Evolutionary conservation across 2,329 filamentous ascomycete genomes (phyloP), one percentile per base, ranked within the genome.

Genomic region (Lasiodiplodia theobromae): DNA sequence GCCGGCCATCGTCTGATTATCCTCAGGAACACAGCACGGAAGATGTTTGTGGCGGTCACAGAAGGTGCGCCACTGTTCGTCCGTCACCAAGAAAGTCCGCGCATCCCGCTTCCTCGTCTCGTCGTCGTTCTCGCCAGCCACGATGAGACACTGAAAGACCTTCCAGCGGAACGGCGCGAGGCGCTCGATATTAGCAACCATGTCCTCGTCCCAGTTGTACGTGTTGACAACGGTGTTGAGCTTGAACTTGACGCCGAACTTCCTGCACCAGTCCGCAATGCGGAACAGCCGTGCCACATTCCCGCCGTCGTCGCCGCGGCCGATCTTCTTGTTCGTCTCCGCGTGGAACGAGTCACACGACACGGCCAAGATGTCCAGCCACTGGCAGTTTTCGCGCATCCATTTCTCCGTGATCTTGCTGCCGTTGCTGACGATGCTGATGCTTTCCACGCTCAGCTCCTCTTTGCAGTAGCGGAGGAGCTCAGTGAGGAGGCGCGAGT

Each of bases 341-440:
- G 83, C 79, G 68, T 86, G 70, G 71, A 88, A 87, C 6, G 83
- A 86, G 73, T 88, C 85, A 73, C 86, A 88, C 14, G 82, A 85
- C 0, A 87, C 80, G n/a, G 84, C 86, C 18, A 88, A 74, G 63
- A 88, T 85, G 72, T 88, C 85, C 47, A 88, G 72, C 70, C 82
- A 81, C n/a, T 72, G 71, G 10, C 78, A 81, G 60, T 85, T 75
- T 57, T 81, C 64, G 4, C 75, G 69, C 47, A 88, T 72, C 74
- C 82, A 88, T 11, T 72, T 72, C 70, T 82, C 74, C 8, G 68
- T 82, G 37, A 87, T 77, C 47, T 80, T 78, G 58, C 81, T 85
- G 12, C 86, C 86, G 72, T 88, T 88, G 64, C 80, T 84, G 67
- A 88, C 84, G 70, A 88, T 86, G 10, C 81, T 84, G 8, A 87